Evolutionary conservation across 1,139 yeast genomes (phyloP), one percentile per base, ranked within the genome.

Genomic region (Blastobotrys elegans): DNA sequence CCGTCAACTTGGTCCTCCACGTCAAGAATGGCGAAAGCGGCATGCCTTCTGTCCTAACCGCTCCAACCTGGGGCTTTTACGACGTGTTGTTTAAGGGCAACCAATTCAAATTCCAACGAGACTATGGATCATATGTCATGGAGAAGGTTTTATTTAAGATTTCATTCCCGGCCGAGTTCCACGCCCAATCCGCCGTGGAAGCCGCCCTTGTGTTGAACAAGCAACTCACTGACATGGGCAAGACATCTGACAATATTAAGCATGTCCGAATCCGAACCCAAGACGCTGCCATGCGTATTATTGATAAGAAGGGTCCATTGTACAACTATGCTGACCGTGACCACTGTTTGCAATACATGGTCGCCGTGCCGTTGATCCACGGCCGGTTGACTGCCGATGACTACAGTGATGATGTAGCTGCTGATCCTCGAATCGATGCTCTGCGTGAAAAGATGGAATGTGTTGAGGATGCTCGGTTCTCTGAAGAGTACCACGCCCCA

Each of bases 161-260:
- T 53, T 76, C 81, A 1, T 77, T 72, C 70, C 82, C 82, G n/a
- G 83, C 83, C 21, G 83, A 77, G 61, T 77, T 77, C 65, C 83
- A 78, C 59, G 81, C 82, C n/a, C 83, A 77, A 62, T 77, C 82
- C 33, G 82, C 82, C 13, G 82, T 73, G 27, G 83, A 77, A 59
- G 79, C 79, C 34, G 76, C 82, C 34, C 58, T 77, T 64, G 72
- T 68, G 20, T 66, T 74, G 17, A 69, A 74, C 58, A 53, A 60
- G 43, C 57, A 62, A 47, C 65, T 77, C 54, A 57, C 62, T 46
- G 61, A 58, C 8, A 52, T 65, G 49, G 79, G 79, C 18, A 69
- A 71, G 60, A 58, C 75, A 11, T 63, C 68, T 48, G 72, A 72
- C 45, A 81, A 78, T 56, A 76, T 77, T 57, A 69, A 71, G 57